These are phyloP conservation scores for Fusarium kyushuense DNA, from an alignment of 2,329 filamentous ascomycete species.

Conservation along the genomic window DNA sequence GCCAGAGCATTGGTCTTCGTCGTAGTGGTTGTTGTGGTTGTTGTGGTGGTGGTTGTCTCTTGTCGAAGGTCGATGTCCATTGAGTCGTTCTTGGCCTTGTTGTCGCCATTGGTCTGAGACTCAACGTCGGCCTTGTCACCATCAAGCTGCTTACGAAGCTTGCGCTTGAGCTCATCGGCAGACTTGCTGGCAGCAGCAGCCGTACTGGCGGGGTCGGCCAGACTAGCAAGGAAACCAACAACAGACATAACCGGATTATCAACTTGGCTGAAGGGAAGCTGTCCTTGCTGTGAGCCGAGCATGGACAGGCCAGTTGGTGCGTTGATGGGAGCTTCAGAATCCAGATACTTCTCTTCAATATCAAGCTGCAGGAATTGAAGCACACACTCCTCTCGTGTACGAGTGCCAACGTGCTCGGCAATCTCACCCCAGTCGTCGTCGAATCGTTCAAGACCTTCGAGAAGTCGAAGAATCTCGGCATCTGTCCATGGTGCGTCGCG, in stretches of 20 bases:
- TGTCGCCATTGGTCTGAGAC: constrained; percentile 68
- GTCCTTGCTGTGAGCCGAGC: constrained; percentile 79
- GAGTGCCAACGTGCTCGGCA: constrained; percentile 89
- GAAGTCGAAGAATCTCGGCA: constrained; percentile 85
- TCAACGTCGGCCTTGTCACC: constrained; percentile 55
- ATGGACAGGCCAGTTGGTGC: constrained; percentile 70
- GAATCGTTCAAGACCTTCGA: constrained; percentile 92
- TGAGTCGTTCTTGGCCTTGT: constrained; percentile 68
- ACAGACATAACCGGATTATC: constrained; percentile 98
- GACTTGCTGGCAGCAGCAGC: constrained; percentile 91
- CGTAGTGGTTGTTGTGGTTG: constrained; percentile 62
- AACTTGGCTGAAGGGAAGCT: constrained; percentile 88
- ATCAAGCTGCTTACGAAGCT: constrained; percentile 83
- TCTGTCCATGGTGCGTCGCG: constrained; percentile 92
- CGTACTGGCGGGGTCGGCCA: constrained; percentile 90
- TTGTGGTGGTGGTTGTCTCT: constrained; percentile 65
- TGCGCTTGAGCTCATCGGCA: constrained; percentile 85
- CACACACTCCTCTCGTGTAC: constrained; percentile 95
- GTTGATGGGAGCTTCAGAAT: constrained; percentile 71
- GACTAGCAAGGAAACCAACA: constrained; percentile 90
- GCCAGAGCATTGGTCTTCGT: constrained; percentile 67
- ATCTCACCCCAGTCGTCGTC: constrained; percentile 97
- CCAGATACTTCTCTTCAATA: constrained; percentile 97
- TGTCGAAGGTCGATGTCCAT: constrained; percentile 74
- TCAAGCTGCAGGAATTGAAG: constrained; percentile 96